Conservation (phyloP, 164 flowering plant genomes). For the Berberis vulgaris region DNA sequence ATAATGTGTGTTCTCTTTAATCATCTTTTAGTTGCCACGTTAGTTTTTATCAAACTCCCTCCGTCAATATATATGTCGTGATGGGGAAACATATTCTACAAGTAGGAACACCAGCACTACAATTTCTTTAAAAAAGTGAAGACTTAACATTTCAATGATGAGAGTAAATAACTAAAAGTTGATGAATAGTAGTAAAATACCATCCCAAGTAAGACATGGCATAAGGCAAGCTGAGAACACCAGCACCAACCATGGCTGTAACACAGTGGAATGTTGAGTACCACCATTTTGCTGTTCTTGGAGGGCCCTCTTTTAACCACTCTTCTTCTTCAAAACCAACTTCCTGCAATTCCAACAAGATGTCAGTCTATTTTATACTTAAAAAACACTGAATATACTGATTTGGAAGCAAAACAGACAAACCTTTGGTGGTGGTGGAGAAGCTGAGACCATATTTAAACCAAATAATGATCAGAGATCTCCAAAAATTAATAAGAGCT, state of each 20-base stretch:
- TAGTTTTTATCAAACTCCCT: no score
- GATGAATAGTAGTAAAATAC: slow-evolving; percentile 17
- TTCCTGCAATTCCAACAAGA: slow-evolving; percentile 29
- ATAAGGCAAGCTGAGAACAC: slow-evolving; percentile 83
- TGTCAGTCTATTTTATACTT: no score
- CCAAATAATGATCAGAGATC: no score
- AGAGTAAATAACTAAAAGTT: no score
- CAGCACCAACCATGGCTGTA: slow-evolving; percentile 98
- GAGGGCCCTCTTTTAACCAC: slow-evolving; percentile 37
- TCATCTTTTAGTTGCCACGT: no score
- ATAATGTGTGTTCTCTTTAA: no score
- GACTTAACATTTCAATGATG: no score
- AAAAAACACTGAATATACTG: no score
- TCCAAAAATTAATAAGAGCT: no score
- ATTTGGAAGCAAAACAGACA: not conserved
- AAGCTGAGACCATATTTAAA: slow-evolving; percentile 39
- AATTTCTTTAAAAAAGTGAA: no score
- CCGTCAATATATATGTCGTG: no score
- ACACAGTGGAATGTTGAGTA: slow-evolving; percentile 82
- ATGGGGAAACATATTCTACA: no score
- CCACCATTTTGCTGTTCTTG: slow-evolving; percentile 88
- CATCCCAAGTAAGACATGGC: slow-evolving; percentile 94
- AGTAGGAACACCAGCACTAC: not conserved
- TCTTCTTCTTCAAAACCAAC: slow-evolving; percentile 17
- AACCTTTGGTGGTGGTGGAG: slow-evolving; percentile 35